Evolutionary conservation across 108 stramenopile genomes (phyloP).

Genomic region (Mayamaea pseudoterrestris): DNA sequence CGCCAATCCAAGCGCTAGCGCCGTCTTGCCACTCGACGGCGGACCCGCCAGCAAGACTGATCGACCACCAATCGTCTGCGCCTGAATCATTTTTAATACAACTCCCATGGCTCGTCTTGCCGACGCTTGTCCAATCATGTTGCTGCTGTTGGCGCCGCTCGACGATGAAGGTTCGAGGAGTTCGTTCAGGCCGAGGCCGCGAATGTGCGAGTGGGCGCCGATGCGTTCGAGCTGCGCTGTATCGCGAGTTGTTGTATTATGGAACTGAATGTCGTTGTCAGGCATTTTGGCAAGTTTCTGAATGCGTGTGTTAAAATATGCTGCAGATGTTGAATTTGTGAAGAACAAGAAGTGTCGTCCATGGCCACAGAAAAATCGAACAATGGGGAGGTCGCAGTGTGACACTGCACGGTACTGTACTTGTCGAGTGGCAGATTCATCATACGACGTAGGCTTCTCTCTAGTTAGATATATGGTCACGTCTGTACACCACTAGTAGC

Average conservation of each 20-base stretch:
- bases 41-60: constrained; percentile 94
- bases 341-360: too few relatives aligned
- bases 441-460: too few relatives aligned
- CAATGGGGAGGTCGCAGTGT: too few relatives aligned
- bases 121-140: constrained; percentile 92
- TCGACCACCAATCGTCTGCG: constrained; percentile 94
- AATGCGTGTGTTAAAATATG: too few relatives aligned
- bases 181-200: constrained; percentile 95
- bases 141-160: constrained; percentile 29
- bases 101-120: constrained; percentile 96
- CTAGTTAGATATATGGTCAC: too few relatives aligned
- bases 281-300: too few relatives aligned
- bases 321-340: too few relatives aligned
- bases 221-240: constrained; percentile 88
- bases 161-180: constrained; percentile 81
- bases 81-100: constrained; percentile 91
- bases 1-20: constrained; percentile 92
- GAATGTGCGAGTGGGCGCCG: constrained; percentile 98
- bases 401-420: too few relatives aligned
- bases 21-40: constrained; percentile 98
- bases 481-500: too few relatives aligned
- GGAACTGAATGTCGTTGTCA: constrained; percentile 8
- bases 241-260: constrained; percentile 1
- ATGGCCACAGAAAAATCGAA: too few relatives aligned
- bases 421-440: too few relatives aligned